Evolutionary conservation across 108 stramenopile species (phyloP).

Genomic region (Nitzschia sp.): DNA sequence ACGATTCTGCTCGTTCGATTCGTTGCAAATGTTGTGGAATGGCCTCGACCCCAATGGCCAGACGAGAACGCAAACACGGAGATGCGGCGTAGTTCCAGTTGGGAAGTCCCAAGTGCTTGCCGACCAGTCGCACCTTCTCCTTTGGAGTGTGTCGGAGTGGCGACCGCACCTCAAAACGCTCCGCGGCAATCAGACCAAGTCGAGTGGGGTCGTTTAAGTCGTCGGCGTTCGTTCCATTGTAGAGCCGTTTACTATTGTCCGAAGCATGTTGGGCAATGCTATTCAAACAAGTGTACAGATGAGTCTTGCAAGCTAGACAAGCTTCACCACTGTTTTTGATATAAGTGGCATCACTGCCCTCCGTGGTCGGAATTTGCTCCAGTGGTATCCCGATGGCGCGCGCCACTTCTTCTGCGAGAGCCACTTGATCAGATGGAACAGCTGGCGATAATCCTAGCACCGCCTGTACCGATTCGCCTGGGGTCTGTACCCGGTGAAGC

Average conservation of each 20-base stretch:
- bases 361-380: conserved; percentile 64
- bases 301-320: conserved; percentile 95
- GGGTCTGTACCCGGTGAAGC: conserved; percentile 35
- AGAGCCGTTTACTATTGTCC: conserved; percentile 46
- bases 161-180: conserved; percentile 72
- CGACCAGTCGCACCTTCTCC: conserved; percentile 66
- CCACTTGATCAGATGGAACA: conserved; percentile 74
- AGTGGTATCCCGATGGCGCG: conserved; percentile 67
- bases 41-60: conserved; percentile 90
- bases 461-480: conserved; percentile 52
- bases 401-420: conserved; percentile 75
- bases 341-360: conserved; percentile 83
- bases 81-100: conserved; percentile 94
- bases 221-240: conserved; percentile 95
- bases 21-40: conserved; percentile 66
- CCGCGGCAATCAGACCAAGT: conserved; percentile 76
- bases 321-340: conserved; percentile 84
- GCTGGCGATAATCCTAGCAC: conserved; percentile 88
- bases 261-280: conserved; percentile 31
- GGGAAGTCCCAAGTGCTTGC: conserved; percentile 74
- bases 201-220: conserved; percentile 88
- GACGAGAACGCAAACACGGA: conserved; percentile 88
- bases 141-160: conserved; percentile 81
- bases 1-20: conserved; percentile 72
- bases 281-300: conserved; percentile 75